phyloP scores from a whole-genome alignment of 352 stramenopile species.

The Phytophthora niederhauseri region DNA sequence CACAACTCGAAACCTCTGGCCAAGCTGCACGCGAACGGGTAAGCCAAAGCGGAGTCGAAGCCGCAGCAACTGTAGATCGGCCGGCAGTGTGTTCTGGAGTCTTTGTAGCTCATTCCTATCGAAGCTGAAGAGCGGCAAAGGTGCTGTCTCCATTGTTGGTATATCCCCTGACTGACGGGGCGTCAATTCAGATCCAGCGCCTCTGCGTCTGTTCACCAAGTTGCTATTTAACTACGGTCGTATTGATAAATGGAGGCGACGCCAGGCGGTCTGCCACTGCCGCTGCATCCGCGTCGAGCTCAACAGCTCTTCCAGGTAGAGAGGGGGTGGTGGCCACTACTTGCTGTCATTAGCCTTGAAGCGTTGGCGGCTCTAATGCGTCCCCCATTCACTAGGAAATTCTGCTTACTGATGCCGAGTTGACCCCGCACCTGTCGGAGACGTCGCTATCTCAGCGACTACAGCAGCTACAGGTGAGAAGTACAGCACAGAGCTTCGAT shows the following conservation, averaged over 20 bases:
- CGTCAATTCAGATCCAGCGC: not conserved
- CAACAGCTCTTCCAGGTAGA: constrained; percentile 47
- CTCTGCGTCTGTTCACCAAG: constrained; percentile 16
- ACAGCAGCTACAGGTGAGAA: constrained; percentile 31
- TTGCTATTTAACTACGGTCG: not conserved
- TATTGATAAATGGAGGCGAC: constrained; percentile 1
- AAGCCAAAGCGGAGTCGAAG: constrained; percentile 58
- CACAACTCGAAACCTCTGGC: constrained; percentile 39
- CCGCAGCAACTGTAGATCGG: constrained; percentile 37
- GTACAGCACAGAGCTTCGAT: not conserved
- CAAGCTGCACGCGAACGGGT: constrained; percentile 26
- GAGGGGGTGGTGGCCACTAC: not conserved
- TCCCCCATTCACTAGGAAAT: constrained; percentile 26
- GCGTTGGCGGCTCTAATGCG: not conserved
- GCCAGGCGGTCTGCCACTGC: constrained; percentile 10
- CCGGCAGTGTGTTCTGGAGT: constrained; percentile 21
- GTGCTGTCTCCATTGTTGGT: not conserved
- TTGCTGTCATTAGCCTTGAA: not conserved
- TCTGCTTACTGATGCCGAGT: constrained; percentile 20
- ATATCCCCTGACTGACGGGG: not conserved
- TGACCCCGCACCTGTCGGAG: constrained; percentile 32
- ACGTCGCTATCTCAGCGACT: constrained; percentile 37
- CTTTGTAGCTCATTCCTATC: constrained; percentile 9
- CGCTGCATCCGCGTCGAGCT: constrained; percentile 36
- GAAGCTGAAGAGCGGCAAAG: constrained; percentile 17